phyloP scores from a whole-genome alignment of 2,329 filamentous ascomycete species.

The Penicillium sp. region DNA sequence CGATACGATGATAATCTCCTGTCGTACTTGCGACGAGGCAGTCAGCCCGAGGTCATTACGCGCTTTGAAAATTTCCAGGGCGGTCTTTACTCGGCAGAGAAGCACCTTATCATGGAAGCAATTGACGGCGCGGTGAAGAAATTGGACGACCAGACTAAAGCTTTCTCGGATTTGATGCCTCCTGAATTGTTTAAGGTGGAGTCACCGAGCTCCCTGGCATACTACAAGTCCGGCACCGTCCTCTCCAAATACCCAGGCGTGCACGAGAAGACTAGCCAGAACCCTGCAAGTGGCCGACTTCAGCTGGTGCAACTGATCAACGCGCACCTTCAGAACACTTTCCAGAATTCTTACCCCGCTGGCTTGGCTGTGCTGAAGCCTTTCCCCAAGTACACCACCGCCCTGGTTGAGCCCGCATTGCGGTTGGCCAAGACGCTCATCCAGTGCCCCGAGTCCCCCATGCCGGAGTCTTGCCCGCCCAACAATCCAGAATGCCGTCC shows the following conservation, averaged over 20 bases:
- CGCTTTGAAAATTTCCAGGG: slow-evolving; percentile 67
- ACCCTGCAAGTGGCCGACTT: slow-evolving; percentile 57
- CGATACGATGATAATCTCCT: slow-evolving; percentile 67
- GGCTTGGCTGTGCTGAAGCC: slow-evolving; percentile 82
- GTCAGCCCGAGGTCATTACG: slow-evolving; percentile 65
- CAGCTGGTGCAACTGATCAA: slow-evolving; percentile 72
- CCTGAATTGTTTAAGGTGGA: slow-evolving; percentile 62
- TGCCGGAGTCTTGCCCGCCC: slow-evolving; percentile 76
- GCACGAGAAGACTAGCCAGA: slow-evolving; percentile 56
- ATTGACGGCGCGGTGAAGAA: slow-evolving; percentile 59
- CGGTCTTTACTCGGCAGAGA: slow-evolving; percentile 68
- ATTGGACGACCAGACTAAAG: slow-evolving; percentile 54
- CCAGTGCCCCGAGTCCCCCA: slow-evolving; percentile 67
- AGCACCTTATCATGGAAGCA: slow-evolving; percentile 58
- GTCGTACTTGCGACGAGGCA: slow-evolving; percentile 66
- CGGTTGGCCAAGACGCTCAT: slow-evolving; percentile 71
- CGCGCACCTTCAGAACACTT: slow-evolving; percentile 76
- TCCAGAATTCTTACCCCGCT: slow-evolving; percentile 71
- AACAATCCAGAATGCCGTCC: slow-evolving; percentile 69
- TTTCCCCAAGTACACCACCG: slow-evolving; percentile 67
- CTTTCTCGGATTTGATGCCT: slow-evolving; percentile 59
- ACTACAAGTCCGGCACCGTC: slow-evolving; percentile 65
- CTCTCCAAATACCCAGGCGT: slow-evolving; percentile 63
- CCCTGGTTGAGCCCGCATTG: slow-evolving; percentile 64
- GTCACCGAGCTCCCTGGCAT: slow-evolving; percentile 65